Evolutionary conservation across 306 rosid genomes (phyloP).

Genomic region (Dicorynia guianensis): DNA sequence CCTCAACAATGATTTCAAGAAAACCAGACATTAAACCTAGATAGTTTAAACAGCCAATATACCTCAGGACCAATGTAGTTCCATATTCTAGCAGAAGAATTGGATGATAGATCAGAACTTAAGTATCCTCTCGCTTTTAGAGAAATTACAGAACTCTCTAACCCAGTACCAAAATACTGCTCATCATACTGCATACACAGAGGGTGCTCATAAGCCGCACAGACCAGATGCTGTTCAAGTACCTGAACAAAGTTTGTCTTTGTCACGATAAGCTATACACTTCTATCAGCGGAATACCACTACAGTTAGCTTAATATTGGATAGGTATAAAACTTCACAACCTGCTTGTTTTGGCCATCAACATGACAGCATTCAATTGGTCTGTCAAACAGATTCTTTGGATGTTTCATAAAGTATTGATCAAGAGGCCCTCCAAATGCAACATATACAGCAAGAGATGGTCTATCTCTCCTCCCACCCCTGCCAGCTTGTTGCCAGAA

Average conservation of each 20-base stretch:
- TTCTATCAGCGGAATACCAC: slow-evolving; percentile 17
- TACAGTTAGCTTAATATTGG: slow-evolving; percentile 26
- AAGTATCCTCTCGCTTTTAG: slow-evolving; percentile 70
- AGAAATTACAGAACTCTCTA: slow-evolving; percentile 57
- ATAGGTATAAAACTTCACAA: slow-evolving; percentile 41
- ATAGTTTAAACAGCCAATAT: slow-evolving; percentile 32
- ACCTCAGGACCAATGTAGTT: slow-evolving; percentile 86
- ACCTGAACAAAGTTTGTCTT: slow-evolving; percentile 57
- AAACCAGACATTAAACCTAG: slow-evolving; percentile 39
- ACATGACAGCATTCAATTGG: slow-evolving; percentile 91
- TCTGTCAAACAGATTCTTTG: slow-evolving; percentile 80
- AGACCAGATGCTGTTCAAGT: slow-evolving; percentile 85
- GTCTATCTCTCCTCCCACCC: slow-evolving; percentile 89
- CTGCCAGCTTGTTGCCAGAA: slow-evolving; percentile 99
- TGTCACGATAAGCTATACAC: slow-evolving; percentile 36
- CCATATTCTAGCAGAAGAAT: slow-evolving; percentile 67
- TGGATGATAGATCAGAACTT: slow-evolving; percentile 56
- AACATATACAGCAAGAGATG: slow-evolving; percentile 91
- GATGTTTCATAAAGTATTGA: slow-evolving; percentile 89
- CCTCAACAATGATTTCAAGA: slow-evolving; percentile 29
- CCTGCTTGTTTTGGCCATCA: slow-evolving; percentile 89
- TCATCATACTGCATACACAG: slow-evolving; percentile 71
- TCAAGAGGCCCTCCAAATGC: slow-evolving; percentile 95
- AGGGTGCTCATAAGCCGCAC: slow-evolving; percentile 88
- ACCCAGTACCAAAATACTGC: slow-evolving; percentile 74